A percentile compares a stretch with the other conserved stretches of the same genome.
Evolutionary conservation across 768 basidiomycete species (phyloP).

Genomic region (Tylopilus rubrobrunneus): DNA sequence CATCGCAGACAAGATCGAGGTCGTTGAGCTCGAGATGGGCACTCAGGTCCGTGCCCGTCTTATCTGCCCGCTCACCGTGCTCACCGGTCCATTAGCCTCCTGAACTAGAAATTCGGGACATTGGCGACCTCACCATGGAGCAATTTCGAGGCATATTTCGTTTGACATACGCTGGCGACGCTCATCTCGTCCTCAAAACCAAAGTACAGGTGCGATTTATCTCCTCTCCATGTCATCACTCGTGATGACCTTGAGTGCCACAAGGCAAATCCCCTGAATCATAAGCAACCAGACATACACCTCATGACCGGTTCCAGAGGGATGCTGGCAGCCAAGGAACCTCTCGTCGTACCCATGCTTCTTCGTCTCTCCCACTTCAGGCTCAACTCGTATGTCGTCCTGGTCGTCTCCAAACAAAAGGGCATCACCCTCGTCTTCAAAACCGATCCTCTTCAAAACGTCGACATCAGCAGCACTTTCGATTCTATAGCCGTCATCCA

Average conservation of each 20-base stretch:
- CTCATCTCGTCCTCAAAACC: slow-evolving; percentile 79
- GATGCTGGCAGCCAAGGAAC: slow-evolving; percentile 91
- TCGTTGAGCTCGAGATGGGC: slow-evolving; percentile 99
- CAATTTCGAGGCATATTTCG: slow-evolving; percentile 97
- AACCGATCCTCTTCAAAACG: slow-evolving; percentile 96
- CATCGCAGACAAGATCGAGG: slow-evolving; percentile 96
- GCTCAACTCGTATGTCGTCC: slow-evolving; percentile 92
- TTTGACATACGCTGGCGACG: slow-evolving; percentile 91
- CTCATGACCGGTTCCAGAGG: slow-evolving; percentile 78
- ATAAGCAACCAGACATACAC: slow-evolving; percentile 88
- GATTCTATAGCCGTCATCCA: slow-evolving; percentile 98
- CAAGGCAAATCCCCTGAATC: slow-evolving; percentile 92
- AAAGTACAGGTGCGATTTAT: slow-evolving; percentile 76
- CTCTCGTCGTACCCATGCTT: slow-evolving; percentile 96
- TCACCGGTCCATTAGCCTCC: slow-evolving; percentile 64
- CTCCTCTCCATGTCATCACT: background rate
- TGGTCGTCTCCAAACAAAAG: slow-evolving; percentile 96
- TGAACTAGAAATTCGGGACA: slow-evolving; percentile 94
- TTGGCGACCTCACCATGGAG: slow-evolving; percentile 92
- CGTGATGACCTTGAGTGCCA: slow-evolving; percentile 4
- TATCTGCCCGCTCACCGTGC: background rate
- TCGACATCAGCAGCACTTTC: slow-evolving; percentile 96
- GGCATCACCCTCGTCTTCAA: slow-evolving; percentile 99
- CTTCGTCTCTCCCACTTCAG: slow-evolving; percentile 94
- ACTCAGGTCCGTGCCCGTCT: slow-evolving; percentile 62